These are phyloP conservation scores for Monosporascus sp. DNA, from an alignment of 2,329 filamentous ascomycete genomes.

Conservation along the genomic window DNA sequence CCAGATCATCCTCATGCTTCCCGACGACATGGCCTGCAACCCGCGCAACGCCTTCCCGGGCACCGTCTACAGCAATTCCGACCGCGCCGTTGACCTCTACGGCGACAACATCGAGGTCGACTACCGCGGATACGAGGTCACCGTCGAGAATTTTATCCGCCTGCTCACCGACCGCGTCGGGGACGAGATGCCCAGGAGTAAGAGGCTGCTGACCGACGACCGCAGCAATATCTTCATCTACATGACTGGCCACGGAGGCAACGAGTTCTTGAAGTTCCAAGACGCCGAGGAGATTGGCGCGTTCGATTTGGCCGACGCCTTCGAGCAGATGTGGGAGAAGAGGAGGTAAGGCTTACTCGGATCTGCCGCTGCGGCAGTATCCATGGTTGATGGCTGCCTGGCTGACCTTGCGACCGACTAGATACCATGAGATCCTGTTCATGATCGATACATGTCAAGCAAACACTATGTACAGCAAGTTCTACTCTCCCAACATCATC, in stretches of 20 bases:
- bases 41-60: conserved; percentile 96
- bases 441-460: conserved; percentile 99
- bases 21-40: conserved; percentile 99
- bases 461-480: conserved; percentile 98
- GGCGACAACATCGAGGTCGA: conserved; percentile 99
- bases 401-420: conserved; percentile 22
- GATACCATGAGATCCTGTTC: conserved; percentile 95
- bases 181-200: conserved; percentile 90
- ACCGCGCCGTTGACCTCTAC: conserved; percentile 91
- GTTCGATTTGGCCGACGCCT: conserved; percentile 92
- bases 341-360: conserved; percentile 57
- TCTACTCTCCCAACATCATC: conserved; percentile 97
- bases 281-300: conserved; percentile 96
- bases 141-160: conserved; percentile 97
- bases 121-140: conserved; percentile 96
- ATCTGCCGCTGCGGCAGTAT: too few relatives aligned
- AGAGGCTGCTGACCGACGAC: conserved; percentile 88
- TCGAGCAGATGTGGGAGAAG: conserved; percentile 99
- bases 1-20: conserved; percentile 99
- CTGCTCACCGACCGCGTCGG: conserved; percentile 90
- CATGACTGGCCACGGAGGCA: conserved; percentile 97
- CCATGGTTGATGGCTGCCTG: not conserved
- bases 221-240: conserved; percentile 96
- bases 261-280: conserved; percentile 97
- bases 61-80: conserved; percentile 97